Conservation (phyloP, 164 flowering plant species). For the Chimonanthus praecox region DNA sequence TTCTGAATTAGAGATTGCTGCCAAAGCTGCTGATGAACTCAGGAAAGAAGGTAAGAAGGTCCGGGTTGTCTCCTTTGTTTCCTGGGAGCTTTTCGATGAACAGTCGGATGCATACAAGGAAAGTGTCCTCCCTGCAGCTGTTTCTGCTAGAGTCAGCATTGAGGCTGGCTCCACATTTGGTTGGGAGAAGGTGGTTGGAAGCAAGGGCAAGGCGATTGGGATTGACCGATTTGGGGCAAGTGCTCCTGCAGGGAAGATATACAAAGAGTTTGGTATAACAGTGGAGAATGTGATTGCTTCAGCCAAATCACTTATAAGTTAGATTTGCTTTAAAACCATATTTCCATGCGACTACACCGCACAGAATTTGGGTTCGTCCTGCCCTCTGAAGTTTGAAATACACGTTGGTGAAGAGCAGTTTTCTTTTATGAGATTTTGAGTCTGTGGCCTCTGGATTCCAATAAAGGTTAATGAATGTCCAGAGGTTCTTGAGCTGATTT, state of each 20-base stretch:
- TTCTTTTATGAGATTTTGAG: neutral
- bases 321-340: conserved; percentile 44
- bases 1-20: conserved; percentile 87
- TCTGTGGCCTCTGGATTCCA: neutral
- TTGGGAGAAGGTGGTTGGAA: conserved; percentile 77
- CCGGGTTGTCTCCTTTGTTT: conserved; percentile 81
- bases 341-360: neutral
- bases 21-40: conserved; percentile 77
- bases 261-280: conserved; percentile 90
- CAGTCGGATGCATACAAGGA: conserved; percentile 92
- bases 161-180: conserved; percentile 97
- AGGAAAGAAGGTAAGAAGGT: conserved; percentile 86
- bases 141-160: conserved; percentile 83
- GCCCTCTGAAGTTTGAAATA: neutral
- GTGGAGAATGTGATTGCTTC: conserved; percentile 83
- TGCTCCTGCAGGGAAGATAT: conserved; percentile 88
- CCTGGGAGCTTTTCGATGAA: conserved; percentile 88
- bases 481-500: conserved; percentile 2
- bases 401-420: conserved; percentile 1
- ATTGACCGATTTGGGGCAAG: conserved; percentile 90
- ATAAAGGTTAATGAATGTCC: conserved; percentile 6
- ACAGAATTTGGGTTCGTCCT: conserved; percentile 10
- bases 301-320: conserved; percentile 47
- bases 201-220: conserved; percentile 81
- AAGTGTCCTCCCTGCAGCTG: conserved; percentile 77